Conservation (phyloP, 169 alveolate species). For the Cryptosporidium sp. region DNA sequence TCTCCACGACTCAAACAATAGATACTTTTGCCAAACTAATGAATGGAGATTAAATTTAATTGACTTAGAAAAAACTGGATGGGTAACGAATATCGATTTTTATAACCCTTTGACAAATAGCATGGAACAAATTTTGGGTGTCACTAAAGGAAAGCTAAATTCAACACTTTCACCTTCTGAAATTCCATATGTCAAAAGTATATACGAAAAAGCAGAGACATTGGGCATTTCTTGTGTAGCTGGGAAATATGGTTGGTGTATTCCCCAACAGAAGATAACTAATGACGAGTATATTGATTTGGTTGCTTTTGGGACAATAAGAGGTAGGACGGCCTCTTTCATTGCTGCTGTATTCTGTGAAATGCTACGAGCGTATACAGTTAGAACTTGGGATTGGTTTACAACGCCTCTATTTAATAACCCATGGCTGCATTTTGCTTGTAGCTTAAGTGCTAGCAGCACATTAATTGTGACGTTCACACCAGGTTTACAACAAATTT, state of each 20-base stretch:
- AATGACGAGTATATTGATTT: constrained; percentile 81
- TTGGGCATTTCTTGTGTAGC: constrained; percentile 30
- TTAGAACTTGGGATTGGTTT: constrained; percentile 90
- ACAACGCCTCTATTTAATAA: constrained; percentile 88
- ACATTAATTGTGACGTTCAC: constrained; percentile 86
- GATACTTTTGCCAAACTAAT: constrained; percentile 87
- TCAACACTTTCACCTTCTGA: constrained; percentile 57
- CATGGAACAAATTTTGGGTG: constrained; percentile 86
- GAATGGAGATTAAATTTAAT: constrained; percentile 83
- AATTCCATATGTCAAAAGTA: constrained; percentile 30
- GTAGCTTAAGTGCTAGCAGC: constrained; percentile 88
- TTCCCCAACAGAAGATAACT: constrained; percentile 75
- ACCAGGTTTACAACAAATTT: constrained; percentile 86
- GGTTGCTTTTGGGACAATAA: constrained; percentile 85
- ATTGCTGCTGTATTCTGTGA: constrained; percentile 92
- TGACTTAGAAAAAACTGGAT: constrained; percentile 83
- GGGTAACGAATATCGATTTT: constrained; percentile 89
- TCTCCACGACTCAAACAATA: constrained; percentile 73
- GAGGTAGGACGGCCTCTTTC: constrained; percentile 90
- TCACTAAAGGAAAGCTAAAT: constrained; percentile 82
- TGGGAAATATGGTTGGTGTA: constrained; percentile 76
- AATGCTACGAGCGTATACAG: constrained; percentile 93
- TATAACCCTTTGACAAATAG: constrained; percentile 81
- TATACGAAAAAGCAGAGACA: constrained; percentile 46
- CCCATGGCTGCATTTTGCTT: constrained; percentile 92